Evolutionary conservation across 75 land plant genomes (phyloP).

Genomic region (Sequoia sempervirens): DNA sequence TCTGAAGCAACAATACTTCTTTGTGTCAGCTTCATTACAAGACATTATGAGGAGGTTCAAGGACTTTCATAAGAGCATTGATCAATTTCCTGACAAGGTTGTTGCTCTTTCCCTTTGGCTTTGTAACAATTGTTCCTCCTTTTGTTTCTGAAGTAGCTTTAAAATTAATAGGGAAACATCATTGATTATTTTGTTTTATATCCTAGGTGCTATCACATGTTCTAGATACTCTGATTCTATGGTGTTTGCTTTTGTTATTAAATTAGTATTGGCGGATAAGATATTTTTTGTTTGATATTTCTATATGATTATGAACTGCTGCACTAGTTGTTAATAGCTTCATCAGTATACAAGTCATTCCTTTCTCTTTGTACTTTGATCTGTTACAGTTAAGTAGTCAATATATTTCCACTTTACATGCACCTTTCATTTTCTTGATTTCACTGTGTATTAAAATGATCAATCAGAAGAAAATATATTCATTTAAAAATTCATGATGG

Average conservation of each 20-base stretch:
- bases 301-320: neutral
- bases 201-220: neutral
- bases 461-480: neutral
- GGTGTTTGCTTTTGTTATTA: neutral
- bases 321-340: constrained; percentile 1
- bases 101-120: neutral
- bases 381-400: neutral
- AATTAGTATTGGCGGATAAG: neutral
- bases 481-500: neutral
- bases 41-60: constrained; percentile 68
- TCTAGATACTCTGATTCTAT: neutral
- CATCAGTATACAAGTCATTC: neutral
- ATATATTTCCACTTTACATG: neutral
- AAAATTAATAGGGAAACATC: neutral
- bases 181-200: neutral
- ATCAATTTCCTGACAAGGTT: constrained; percentile 63
- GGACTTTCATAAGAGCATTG: constrained; percentile 52
- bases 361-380: neutral
- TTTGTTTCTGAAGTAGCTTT: neutral
- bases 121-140: neutral
- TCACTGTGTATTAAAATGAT: neutral
- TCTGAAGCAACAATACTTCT: constrained; percentile 75
- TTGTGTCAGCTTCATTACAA: constrained; percentile 76
- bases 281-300: neutral
- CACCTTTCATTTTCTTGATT: neutral